A percentile compares a stretch with the other conserved stretches of the same genome.
These are phyloP conservation scores for Monosporozyma aquatica DNA, from an alignment of 805 yeast genomes.

Conservation along the genomic window DNA sequence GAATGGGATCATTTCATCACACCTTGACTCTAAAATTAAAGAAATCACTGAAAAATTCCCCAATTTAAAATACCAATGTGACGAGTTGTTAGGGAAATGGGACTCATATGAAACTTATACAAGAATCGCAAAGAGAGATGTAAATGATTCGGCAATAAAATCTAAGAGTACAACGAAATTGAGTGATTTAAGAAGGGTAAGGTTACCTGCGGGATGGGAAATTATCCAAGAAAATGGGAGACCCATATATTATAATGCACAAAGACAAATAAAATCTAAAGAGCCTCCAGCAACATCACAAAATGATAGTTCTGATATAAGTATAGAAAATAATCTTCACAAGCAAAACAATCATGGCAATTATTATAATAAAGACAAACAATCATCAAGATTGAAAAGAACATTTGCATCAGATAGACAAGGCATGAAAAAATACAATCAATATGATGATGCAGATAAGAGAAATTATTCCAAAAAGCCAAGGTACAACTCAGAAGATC, in stretches of 20 bases:
- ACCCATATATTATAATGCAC: conserved; percentile 28
- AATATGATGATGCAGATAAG: conserved; percentile 13
- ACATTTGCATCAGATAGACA: conserved; percentile 4
- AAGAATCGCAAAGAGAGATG: conserved; percentile 59
- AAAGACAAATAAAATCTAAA: conserved; percentile 21
- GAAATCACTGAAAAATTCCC: conserved; percentile 23
- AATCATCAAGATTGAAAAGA: background rate
- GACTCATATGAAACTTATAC: conserved; percentile 67
- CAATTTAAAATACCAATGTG: conserved; percentile 23
- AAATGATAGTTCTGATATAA: conserved; percentile 1
- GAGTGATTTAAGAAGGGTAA: conserved; percentile 26
- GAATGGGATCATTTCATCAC: conserved; percentile 66
- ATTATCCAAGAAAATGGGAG: conserved; percentile 29
- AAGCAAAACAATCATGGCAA: background rate
- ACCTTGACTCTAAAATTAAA: conserved; percentile 54
- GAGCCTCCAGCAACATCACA: conserved; percentile 23
- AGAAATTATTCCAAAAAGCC: conserved; percentile 6
- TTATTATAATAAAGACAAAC: background rate
- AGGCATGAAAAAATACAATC: conserved; percentile 26
- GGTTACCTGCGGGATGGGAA: conserved; percentile 31
- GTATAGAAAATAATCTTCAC: background rate
- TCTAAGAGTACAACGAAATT: conserved; percentile 11
- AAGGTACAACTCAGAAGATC: conserved; percentile 21
- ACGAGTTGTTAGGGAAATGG: conserved; percentile 56
- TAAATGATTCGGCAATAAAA: conserved; percentile 15